These are phyloP conservation scores for Nakazawaea anatomiae DNA, from an alignment of 805 yeast genomes.

Conservation along the genomic window DNA sequence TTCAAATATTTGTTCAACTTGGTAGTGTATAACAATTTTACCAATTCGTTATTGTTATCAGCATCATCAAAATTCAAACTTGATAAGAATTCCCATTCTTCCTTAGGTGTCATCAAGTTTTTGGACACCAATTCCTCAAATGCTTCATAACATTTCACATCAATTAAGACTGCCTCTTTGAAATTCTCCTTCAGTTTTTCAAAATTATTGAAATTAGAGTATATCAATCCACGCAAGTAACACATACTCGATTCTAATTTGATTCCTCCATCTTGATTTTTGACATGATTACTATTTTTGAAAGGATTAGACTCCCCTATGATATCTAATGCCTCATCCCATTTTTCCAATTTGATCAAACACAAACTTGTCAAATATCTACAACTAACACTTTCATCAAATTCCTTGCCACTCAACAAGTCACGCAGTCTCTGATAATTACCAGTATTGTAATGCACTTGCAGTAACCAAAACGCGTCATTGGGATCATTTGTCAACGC, in stretches of 20 bases:
- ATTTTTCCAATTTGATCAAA: constrained; percentile 60
- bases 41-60: constrained; percentile 75
- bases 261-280: constrained; percentile 73
- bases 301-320: constrained; percentile 83
- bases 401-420: constrained; percentile 51
- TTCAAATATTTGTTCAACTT: constrained; percentile 69
- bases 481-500: constrained; percentile 81
- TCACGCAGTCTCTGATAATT: constrained; percentile 75
- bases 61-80: constrained; percentile 63
- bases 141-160: constrained; percentile 91
- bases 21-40: constrained; percentile 71
- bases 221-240: constrained; percentile 77
- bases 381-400: constrained; percentile 64
- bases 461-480: constrained; percentile 96
- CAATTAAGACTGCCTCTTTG: constrained; percentile 80
- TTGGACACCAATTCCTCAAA: constrained; percentile 71
- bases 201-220: constrained; percentile 75
- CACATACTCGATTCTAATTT: constrained; percentile 85
- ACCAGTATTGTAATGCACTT: constrained; percentile 73
- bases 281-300: constrained; percentile 26
- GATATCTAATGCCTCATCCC: constrained; percentile 86
- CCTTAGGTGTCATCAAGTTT: constrained; percentile 72
- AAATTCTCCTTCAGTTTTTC: constrained; percentile 83
- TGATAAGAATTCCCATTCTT: constrained; percentile 74
- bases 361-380: constrained; percentile 76